Conservation (phyloP, 169 alveolate genomes). For the Cardiosporidium cionae region DNA sequence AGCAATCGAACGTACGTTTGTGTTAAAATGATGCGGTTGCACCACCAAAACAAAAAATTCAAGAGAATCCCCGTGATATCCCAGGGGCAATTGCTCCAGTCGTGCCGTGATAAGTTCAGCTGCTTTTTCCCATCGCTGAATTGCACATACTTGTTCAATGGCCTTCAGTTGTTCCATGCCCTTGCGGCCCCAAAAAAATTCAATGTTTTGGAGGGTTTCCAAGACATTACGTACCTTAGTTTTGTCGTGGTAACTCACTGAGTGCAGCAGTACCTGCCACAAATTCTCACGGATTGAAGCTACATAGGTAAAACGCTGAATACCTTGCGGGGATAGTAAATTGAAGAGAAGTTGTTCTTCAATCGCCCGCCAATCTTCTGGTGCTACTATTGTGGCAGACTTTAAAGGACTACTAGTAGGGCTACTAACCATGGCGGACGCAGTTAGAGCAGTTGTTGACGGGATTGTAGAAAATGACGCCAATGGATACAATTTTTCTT, state of each 20-base stretch:
- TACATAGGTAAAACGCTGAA: conserved; percentile 7
- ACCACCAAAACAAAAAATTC: neutral
- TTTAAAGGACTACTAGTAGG: too few species aligned
- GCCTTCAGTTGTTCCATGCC: neutral
- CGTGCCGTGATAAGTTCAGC: neutral
- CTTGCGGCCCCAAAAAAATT: neutral
- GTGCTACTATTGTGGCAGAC: too few species aligned
- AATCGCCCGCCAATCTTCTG: too few species aligned
- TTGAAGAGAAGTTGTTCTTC: too few species aligned
- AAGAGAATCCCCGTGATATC: neutral
- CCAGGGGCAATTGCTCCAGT: neutral
- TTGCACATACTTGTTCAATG: neutral
- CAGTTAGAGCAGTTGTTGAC: too few species aligned
- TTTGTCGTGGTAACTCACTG: neutral
- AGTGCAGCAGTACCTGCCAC: conserved; percentile 22
- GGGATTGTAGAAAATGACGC: neutral
- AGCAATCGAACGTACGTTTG: too few species aligned
- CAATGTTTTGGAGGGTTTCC: conserved; percentile 11
- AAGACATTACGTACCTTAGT: conserved; percentile 7
- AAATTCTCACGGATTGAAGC: conserved; percentile 24
- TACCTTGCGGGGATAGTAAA: neutral
- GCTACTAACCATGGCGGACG: too few species aligned
- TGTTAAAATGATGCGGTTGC: too few species aligned
- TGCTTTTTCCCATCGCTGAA: neutral
- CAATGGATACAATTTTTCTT: neutral